Conservation (phyloP, 1,284 basidiomycete genomes). For the Sphagnurus paluster region DNA sequence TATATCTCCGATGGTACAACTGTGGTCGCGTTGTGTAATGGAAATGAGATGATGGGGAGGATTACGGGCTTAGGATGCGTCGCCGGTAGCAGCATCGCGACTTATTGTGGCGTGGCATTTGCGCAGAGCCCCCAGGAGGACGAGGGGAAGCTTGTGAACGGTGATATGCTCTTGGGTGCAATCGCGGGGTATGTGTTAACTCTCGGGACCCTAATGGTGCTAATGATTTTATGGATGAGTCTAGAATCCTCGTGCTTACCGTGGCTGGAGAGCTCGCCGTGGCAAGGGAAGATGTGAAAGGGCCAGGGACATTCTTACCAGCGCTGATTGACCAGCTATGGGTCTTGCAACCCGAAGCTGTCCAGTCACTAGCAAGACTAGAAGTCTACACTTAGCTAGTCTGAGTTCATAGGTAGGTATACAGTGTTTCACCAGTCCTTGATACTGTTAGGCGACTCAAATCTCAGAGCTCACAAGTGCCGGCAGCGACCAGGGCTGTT, state of each 20-base stretch:
- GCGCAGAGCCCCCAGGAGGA: slow-evolving; percentile 25
- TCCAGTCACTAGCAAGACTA: slow-evolving; percentile 54
- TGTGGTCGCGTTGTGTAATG: slow-evolving; percentile 75
- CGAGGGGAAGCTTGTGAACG: slow-evolving; percentile 53
- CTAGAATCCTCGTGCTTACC: slow-evolving; percentile 78
- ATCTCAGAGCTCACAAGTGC: no score
- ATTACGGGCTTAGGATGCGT: slow-evolving; percentile 95
- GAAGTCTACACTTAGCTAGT: slow-evolving; percentile 15
- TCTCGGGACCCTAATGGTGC: not conserved
- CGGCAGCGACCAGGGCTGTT: no score
- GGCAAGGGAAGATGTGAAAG: slow-evolving; percentile 66
- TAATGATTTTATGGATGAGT: not conserved
- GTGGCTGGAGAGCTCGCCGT: slow-evolving; percentile 85
- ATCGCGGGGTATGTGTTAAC: slow-evolving; percentile 65
- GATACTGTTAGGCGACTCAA: no score
- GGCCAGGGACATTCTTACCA: slow-evolving; percentile 86
- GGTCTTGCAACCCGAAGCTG: slow-evolving; percentile 55
- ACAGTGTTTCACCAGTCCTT: no score
- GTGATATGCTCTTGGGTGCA: slow-evolving; percentile 76
- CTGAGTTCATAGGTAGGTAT: not conserved
- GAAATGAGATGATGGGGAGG: slow-evolving; percentile 70
- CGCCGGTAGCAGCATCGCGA: slow-evolving; percentile 75
- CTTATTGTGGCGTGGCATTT: slow-evolving; percentile 75
- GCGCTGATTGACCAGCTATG: slow-evolving; percentile 85
- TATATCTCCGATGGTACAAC: slow-evolving; percentile 84